Evolutionary conservation across 2,329 filamentous ascomycete species (phyloP).

Genomic region (Thielaviopsis punctulata): DNA sequence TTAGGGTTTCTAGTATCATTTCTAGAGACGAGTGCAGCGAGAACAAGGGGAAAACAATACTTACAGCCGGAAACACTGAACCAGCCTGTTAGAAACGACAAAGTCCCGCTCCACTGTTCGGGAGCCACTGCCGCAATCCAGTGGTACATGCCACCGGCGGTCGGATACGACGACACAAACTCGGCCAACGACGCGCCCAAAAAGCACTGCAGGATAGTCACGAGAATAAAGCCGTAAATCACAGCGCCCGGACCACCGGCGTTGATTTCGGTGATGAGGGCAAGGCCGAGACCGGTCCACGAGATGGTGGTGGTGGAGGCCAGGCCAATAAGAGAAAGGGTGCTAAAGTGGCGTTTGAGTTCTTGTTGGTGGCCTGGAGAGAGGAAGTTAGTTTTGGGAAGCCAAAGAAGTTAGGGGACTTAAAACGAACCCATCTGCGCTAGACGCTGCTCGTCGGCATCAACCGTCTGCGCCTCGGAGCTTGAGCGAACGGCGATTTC

Average conservation of each 20-base stretch:
- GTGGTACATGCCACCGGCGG: conserved; percentile 33
- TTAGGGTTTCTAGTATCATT: too few relatives aligned
- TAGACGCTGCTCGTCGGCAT: conserved; percentile 25
- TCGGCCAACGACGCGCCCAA: conserved; percentile 26
- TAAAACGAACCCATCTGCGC: conserved; percentile 25
- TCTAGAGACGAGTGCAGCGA: too few relatives aligned
- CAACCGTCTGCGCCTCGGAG: conserved; percentile 5
- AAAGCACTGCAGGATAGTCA: conserved; percentile 28
- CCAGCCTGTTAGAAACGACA: conserved; percentile 10
- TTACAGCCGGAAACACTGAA: conserved; percentile 11
- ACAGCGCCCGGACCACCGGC: conserved; percentile 30
- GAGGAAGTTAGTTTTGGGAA: not conserved
- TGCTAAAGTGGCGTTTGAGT: conserved; percentile 29
- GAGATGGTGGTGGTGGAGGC: conserved; percentile 33
- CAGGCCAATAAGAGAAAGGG: conserved; percentile 29
- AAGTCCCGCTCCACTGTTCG: not conserved
- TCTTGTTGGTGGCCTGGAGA: conserved; percentile 28
- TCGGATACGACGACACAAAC: conserved; percentile 30
- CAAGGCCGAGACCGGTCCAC: conserved; percentile 29
- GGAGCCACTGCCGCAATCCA: conserved; percentile 32
- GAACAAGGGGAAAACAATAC: too few relatives aligned
- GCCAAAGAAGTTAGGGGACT: not conserved
- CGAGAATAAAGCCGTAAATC: conserved; percentile 33
- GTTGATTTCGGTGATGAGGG: conserved; percentile 28
- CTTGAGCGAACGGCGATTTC: conserved; percentile 1